Conservation (phyloP, 805 yeast genomes). For the Pichia insulana region DNA sequence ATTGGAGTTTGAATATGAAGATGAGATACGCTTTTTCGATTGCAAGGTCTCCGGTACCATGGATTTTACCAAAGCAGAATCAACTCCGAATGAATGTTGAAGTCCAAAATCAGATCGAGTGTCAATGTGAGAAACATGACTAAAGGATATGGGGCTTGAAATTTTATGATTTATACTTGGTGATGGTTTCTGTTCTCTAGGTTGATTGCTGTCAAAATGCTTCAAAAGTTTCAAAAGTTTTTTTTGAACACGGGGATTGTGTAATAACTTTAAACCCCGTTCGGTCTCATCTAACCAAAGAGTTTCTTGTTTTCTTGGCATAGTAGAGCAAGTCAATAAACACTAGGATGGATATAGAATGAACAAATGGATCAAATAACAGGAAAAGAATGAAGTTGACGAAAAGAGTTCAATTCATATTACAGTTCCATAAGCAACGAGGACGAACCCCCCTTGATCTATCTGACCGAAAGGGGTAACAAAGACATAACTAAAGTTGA, state of each 20-base stretch:
- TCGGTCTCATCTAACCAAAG: slow-evolving; percentile 12
- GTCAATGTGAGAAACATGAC: slow-evolving; percentile 28
- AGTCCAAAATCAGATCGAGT: slow-evolving; percentile 24
- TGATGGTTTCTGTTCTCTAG: not conserved
- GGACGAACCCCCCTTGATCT: too few species aligned
- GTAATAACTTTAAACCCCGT: not conserved
- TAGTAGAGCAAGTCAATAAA: not conserved
- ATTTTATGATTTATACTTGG: slow-evolving; percentile 10
- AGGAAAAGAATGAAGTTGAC: too few species aligned
- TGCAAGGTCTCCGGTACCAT: slow-evolving; percentile 10
- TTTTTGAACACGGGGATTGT: slow-evolving; percentile 6
- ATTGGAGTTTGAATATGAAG: not conserved
- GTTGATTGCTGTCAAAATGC: slow-evolving; percentile 5
- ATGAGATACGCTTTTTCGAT: not conserved
- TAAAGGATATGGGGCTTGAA: slow-evolving; percentile 27
- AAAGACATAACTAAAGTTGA: too few species aligned
- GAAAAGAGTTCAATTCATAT: too few species aligned
- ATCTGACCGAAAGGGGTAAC: too few species aligned
- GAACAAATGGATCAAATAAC: not conserved
- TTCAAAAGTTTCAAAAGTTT: slow-evolving; percentile 2
- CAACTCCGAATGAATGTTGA: slow-evolving; percentile 19
- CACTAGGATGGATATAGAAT: not conserved
- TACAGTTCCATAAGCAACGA: too few species aligned
- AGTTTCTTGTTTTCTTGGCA: slow-evolving; percentile 1
- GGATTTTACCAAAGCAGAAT: slow-evolving; percentile 1